These are phyloP conservation scores for Heritiera littoralis DNA, from an alignment of 345 rosid genomes.

Conservation along the genomic window DNA sequence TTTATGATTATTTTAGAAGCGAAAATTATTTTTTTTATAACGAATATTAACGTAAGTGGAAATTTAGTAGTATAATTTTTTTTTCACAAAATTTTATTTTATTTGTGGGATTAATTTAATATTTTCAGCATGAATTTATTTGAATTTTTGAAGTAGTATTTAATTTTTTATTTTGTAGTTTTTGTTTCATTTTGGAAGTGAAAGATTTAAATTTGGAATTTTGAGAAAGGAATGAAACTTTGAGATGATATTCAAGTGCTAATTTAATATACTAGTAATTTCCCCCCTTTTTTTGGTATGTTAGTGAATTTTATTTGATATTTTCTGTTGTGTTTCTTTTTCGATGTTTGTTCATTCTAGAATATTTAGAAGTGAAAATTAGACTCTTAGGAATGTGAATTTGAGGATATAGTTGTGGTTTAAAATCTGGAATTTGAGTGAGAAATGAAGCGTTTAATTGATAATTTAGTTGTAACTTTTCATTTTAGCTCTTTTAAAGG, in stretches of 20 bases:
- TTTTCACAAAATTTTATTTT: background rate
- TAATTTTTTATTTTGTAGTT: background rate
- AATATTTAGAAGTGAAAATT: background rate
- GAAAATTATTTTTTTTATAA: background rate
- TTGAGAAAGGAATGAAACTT: background rate
- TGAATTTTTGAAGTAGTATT: background rate
- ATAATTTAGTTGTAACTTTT: background rate
- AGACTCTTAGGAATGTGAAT: background rate
- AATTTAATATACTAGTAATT: background rate
- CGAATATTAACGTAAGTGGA: background rate
- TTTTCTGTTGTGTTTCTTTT: background rate
- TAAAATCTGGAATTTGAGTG: background rate
- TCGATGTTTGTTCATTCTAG: too few relatives aligned
- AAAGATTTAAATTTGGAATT: background rate
- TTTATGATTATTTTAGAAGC: background rate
- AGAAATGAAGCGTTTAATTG: background rate
- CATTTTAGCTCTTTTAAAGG: background rate
- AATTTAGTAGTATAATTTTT: background rate
- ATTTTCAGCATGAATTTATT: background rate
- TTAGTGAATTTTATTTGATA: background rate
- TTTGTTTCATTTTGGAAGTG: background rate
- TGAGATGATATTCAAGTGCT: background rate
- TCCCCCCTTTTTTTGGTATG: too few relatives aligned
- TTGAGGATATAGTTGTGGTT: background rate
- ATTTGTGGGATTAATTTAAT: background rate